Evolutionary conservation across 2,329 filamentous ascomycete genomes (phyloP), one percentile per base, ranked within the genome.

Genomic region (Trichoderma sp.): DNA sequence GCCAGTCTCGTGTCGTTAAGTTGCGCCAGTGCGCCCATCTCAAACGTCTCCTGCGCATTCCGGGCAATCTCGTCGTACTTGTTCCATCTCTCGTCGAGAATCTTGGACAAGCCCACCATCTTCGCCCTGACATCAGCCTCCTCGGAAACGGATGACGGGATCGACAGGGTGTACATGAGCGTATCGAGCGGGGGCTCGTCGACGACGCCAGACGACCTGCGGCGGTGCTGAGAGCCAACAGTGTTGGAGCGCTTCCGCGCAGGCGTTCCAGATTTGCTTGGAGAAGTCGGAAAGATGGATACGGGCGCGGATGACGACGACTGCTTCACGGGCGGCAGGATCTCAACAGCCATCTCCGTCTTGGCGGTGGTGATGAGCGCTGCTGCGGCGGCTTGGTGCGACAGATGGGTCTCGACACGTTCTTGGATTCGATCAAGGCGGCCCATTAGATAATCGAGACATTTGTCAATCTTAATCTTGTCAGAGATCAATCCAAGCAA

Each of bases 1-100:
- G 89, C 89, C 3, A 84, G 80, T 21, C 85, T 84, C 0, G 86
- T 84, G 75, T 91, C 89, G 0, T 85, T 81, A 0, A 91, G 78
- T 11, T 88, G 85, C 0, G 83, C 80, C 1, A 83, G 82, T 0
- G 86, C 82, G 0, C 81, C 82, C 0, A 77, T 78, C 79, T 91
- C 90, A n/a, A 89, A 88, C 0, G 85, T 85, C 16, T 86, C 85
- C 77, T 91, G 89, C 0, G 87, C 83, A 76, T 84, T 86, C 5
- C 80, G 81, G 2, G 84, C 83, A 6, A 90, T 85, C 21, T 85
- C 86, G 14, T 83, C 82, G 0, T 85, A 81, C 78, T 89, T 89
- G 3, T 75, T 77, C 4, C 79, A 79, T 18, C 88, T 84, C 8
- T 88, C 87, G 0, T 79, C 77, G 2, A 88, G 79, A 0, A 79